Base-by-base conservation (phyloP, 768 basidiomycete species). In the Leccinum disarticulatum region DNA sequence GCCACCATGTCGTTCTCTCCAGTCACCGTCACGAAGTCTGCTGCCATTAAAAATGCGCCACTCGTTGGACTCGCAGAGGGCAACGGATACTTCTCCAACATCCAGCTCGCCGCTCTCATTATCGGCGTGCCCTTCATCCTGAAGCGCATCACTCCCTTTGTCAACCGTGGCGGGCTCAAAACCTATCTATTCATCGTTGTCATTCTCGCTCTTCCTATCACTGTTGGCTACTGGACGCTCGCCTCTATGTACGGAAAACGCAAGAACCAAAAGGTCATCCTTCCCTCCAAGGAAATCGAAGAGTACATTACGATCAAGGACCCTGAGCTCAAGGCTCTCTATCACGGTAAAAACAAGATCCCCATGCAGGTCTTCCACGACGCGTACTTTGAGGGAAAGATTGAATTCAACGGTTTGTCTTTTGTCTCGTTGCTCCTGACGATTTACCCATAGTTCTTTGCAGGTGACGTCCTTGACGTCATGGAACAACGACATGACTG, bases 281-380 rank as follows among this genome's bases (percentile, higher is more conserved):
- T 98, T 25, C 95, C 97, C 3, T 88, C 88, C 61, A 91, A 88
- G 75, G 83, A 90, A 67, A 85, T 97, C 60, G 90, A 91, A 66
- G 84, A 90, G 64, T 99, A 98, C 73, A 90, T 98, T 70, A 89
- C 87, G 49, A 88, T 98, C 77, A 87, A 92, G 61, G 93, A 96
- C 77, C 75, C 78, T 1, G 89, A 87, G 60, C 82, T 98, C 71
- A 91, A 86, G 79, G 80, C 81, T 31, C 79, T 85, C 60, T 98
- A 95, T 78, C 76, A 84, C 33, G 89, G 87, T 64, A 91, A 87
- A 76, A 84, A 87, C 66, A 98, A 97, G 77, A 98, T 99, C 59
- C 95, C 95, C 54, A 95, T 97, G 88, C 96, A 99, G 77, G 77
- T 91, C 65, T 96, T 97, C 81, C 89, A 98, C 71, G 97, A 99